A percentile compares a stretch with the other conserved stretches of the same genome.
Evolutionary conservation across 129 eudicot genomes (phyloP).

Genomic region (Helianthus annuus): DNA sequence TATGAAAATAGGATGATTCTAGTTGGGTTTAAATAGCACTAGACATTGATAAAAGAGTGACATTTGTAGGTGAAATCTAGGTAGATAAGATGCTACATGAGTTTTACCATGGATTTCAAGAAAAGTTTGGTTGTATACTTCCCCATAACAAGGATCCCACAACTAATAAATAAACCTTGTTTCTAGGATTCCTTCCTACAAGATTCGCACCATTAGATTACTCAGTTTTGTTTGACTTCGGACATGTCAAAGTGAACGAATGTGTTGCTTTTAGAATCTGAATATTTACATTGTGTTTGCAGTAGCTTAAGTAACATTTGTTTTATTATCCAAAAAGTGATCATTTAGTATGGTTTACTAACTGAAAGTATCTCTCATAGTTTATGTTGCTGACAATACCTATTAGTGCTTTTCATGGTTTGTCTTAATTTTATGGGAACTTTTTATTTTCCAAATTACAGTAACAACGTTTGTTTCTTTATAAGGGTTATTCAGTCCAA

Average conservation of each 20-base stretch:
- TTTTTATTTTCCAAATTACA: too few species aligned
- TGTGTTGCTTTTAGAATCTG: neutral
- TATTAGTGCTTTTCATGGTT: too few species aligned
- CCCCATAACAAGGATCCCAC: conserved; percentile 14
- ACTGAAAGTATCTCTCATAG: too few species aligned
- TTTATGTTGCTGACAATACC: too few species aligned
- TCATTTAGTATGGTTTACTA: too few species aligned
- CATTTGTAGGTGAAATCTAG: neutral
- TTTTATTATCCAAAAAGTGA: too few species aligned
- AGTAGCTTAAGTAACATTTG: too few species aligned
- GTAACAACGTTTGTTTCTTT: too few species aligned
- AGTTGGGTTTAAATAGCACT: conserved; percentile 3
- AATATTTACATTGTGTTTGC: neutral
- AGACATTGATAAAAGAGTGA: neutral
- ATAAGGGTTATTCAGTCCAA: too few species aligned
- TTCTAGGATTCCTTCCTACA: neutral
- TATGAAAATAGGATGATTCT: neutral
- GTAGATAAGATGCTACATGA: neutral
- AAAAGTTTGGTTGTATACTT: neutral
- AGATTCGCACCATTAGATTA: conserved; percentile 9
- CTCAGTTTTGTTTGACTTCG: neutral
- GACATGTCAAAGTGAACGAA: too few species aligned
- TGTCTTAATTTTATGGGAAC: too few species aligned
- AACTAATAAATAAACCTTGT: neutral
- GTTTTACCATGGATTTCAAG: neutral